These are phyloP conservation scores for Blastomyces parvus DNA, from an alignment of 2,329 filamentous ascomycete genomes.

Conservation along the genomic window DNA sequence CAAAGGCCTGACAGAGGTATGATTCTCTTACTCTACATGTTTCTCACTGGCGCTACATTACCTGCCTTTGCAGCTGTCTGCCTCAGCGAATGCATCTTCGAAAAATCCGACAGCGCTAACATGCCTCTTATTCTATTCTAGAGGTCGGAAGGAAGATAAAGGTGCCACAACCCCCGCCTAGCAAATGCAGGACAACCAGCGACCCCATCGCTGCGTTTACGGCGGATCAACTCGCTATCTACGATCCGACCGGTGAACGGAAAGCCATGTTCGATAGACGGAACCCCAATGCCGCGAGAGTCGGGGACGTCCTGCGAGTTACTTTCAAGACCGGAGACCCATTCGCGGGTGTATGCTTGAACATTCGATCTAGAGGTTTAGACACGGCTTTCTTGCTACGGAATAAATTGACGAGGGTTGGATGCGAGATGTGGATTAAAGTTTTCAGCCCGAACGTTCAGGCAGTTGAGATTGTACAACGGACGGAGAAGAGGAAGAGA, in stretches of 20 bases:
- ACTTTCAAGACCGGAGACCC: slow-evolving; percentile 77
- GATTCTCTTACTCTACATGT: slow-evolving; percentile 6
- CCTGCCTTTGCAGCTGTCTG: background rate
- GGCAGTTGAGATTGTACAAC: slow-evolving; percentile 88
- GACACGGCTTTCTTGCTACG: slow-evolving; percentile 82
- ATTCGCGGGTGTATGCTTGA: slow-evolving; percentile 79
- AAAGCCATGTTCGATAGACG: slow-evolving; percentile 65
- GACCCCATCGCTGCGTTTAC: slow-evolving; percentile 62
- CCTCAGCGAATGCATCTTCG: background rate
- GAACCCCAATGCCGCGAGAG: slow-evolving; percentile 68
- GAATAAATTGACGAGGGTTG: slow-evolving; percentile 74
- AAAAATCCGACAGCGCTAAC: background rate
- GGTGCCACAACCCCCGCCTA: slow-evolving; percentile 45
- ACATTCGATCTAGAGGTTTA: slow-evolving; percentile 75
- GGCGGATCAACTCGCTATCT: slow-evolving; percentile 56
- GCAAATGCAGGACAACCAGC: slow-evolving; percentile 41
- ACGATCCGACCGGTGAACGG: slow-evolving; percentile 79
- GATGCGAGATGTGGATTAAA: slow-evolving; percentile 97
- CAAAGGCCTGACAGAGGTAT: slow-evolving; percentile 32
- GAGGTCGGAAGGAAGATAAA: slow-evolving; percentile 43
- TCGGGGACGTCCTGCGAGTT: slow-evolving; percentile 86
- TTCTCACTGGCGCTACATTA: background rate
- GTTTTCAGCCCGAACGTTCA: slow-evolving; percentile 82
- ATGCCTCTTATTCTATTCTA: background rate
- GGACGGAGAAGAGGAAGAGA: slow-evolving; percentile 71